Percentiles rank a stretch among this genome's conserved stretches.
These are phyloP conservation scores for Fraxinus baroniana DNA, from an alignment of 305 asterid genomes.

Conservation along the genomic window DNA sequence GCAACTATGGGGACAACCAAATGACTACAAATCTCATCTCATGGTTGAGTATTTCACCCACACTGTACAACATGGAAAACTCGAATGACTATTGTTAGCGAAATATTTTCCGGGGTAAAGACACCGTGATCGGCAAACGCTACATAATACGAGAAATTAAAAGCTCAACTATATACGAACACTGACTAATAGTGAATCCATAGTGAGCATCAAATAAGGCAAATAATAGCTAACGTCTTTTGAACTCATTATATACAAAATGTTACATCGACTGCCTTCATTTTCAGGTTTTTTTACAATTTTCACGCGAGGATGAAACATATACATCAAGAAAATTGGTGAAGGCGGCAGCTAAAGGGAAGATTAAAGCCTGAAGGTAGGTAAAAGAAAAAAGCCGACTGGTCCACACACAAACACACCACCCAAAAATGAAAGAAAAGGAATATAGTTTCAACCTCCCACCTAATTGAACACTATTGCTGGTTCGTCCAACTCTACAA, in stretches of 20 bases:
- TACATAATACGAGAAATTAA: background rate
- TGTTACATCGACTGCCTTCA: conserved; percentile 45
- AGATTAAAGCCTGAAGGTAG: conserved; percentile 22
- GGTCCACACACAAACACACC: conserved; percentile 34
- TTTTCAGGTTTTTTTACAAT: conserved; percentile 29
- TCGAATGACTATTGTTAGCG: background rate
- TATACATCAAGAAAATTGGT: conserved; percentile 45
- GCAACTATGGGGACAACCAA: background rate
- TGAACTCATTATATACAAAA: conserved; percentile 46
- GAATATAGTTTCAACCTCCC: conserved; percentile 32
- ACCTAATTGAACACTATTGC: conserved; percentile 41
- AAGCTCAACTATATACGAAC: background rate
- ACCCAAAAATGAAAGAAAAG: conserved; percentile 25
- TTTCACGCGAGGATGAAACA: conserved; percentile 35
- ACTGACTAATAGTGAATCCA: background rate
- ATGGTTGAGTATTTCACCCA: background rate
- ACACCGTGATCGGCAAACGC: background rate
- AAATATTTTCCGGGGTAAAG: background rate
- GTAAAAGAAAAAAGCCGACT: conserved; percentile 22
- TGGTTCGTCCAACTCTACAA: conserved; percentile 41
- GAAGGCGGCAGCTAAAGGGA: background rate
- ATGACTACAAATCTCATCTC: background rate
- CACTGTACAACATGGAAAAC: background rate
- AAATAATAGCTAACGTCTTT: conserved; percentile 21
- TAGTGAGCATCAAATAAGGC: background rate